Evolutionary conservation across 495 filamentous ascomycete species (phyloP), one percentile per base, ranked within the genome.

Genomic region (Aspergillus incahuasiensis): DNA sequence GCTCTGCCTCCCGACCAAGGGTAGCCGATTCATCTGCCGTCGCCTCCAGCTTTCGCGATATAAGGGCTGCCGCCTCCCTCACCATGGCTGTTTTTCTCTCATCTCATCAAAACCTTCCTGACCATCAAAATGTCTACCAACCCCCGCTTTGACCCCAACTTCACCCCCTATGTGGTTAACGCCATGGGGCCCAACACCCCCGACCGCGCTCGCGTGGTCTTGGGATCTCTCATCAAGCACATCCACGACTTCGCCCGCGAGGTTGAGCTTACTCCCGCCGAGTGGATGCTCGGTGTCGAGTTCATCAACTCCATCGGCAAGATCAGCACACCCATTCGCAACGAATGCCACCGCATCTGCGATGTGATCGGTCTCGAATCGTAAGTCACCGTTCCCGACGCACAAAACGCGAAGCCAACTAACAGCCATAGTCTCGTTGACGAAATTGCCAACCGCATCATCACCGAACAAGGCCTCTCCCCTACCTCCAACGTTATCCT

Each of bases 191-290:
- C 88, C 63, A 86, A 88, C 50, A 84, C 83, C 22, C 81, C 81
- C 54, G 80, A 82, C 52, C 84, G 89, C 47, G 79, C 85, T 68
- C 83, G 85, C 44, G 72, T 82, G 48, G 72, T 92, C 60, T 70
- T 91, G 59, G 70, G 79, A 46, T 72, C 83, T 28, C 69, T 91
- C 57, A 86, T 91, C 71, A 78, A 75, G 40, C 88, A 91, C 74
- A 77, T 92, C 52, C 89, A 92, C 76, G 87, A 91, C 71, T 92
- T 92, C 63, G 81, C 88, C 44, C 86, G 88, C 54, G 89, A 92
- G 72, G 83, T 88, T 59, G 86, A 91, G 69, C 81, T 92, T 49
- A 89, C 86, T 25, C 76, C 83, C 15, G 86, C 87, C 60, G 89
- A 92, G 75, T 92, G 86, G 87, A 83, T 90, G 82, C 68, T 80